Evolutionary conservation across 2,329 filamentous ascomycete species (phyloP), one percentile per base, ranked within the genome.

Genomic region (Metarhizium brunneum): DNA sequence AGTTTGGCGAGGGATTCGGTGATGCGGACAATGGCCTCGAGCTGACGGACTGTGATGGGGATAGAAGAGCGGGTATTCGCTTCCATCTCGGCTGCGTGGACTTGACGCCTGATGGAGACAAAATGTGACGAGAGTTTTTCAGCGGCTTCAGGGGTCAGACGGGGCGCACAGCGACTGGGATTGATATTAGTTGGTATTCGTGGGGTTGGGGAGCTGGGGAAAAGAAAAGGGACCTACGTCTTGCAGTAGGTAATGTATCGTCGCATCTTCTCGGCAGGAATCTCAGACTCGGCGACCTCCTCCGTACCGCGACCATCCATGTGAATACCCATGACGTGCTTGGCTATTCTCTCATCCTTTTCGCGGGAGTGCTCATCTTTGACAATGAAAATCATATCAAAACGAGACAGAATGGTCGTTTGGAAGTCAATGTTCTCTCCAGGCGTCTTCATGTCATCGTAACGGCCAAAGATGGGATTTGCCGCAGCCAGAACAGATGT

Each of bases 341-440:
- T 92, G 13, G 94, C 94, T 66, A 99, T 97, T 4, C 81, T 86
- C 75, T 96, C 90, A 67, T 99, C 94, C 65, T 92, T 89, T 56
- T 83, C 86, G 48, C 90, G 83, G 59, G 92, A 90, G 69, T 99
- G 94, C 59, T 95, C 91, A 69, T 99, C 94, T 63, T 89, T 90
- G 59, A 99, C 92, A 62, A 99, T 96, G 76, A 97, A 99, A 62
- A 99, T 97, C 90, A 99, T 96, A 71, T 99, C 94, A 70, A 99
- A 99, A 81, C 94, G 89, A 2, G 92, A 97, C 61, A 99, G 70
- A 65, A 99, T 97, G 3, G 94, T 99, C 0, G 94, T 99, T 68
- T 99, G 94, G 73, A 99, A 99, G 72, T 99, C 94, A 62, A 99
- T 99, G 68, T 99, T 99, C 72, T 99, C 94, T 57, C 94, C 94